Evolutionary conservation across 352 stramenopile species (phyloP).

Genomic region (Nothophytophthora sp.): DNA sequence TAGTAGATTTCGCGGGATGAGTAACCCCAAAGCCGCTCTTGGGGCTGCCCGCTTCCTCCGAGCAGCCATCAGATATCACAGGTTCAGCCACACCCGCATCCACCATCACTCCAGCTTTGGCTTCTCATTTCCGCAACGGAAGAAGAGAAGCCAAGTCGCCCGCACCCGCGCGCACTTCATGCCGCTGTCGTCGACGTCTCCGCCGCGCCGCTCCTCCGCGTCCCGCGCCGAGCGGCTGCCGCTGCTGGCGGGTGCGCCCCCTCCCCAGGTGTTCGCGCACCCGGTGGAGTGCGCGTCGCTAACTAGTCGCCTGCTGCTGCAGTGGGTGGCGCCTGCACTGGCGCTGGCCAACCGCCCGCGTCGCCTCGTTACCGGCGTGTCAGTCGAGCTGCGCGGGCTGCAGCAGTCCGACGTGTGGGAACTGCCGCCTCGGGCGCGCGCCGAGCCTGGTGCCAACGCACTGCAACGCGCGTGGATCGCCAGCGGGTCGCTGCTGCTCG

Average conservation of each 20-base stretch:
- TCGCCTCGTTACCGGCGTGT: no score
- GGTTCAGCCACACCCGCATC: not conserved
- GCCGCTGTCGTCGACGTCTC: conserved; percentile 11
- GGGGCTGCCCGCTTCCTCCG: not conserved
- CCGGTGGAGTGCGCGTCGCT: conserved; percentile 46
- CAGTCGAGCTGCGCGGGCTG: conserved; percentile 37
- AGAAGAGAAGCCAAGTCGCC: no score
- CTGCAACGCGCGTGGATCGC: conserved; percentile 64
- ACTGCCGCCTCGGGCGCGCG: conserved; percentile 39
- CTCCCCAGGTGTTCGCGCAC: conserved; percentile 35
- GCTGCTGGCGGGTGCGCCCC: conserved; percentile 31
- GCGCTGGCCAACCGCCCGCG: conserved; percentile 31
- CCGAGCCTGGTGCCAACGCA: conserved; percentile 45
- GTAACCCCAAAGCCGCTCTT: no score
- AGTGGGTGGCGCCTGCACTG: conserved; percentile 51
- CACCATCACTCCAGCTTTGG: not conserved
- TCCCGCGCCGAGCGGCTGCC: conserved; percentile 25
- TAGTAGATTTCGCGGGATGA: no score
- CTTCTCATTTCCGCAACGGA: no score
- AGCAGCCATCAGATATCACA: not conserved
- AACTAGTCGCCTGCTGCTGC: conserved; percentile 38
- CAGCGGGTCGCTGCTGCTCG: conserved; percentile 49
- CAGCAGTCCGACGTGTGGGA: conserved; percentile 64
- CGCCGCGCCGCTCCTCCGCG: conserved; percentile 1
- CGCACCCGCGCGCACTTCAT: no score